A percentile compares a stretch with the other conserved stretches of the same genome.
Evolutionary conservation across 768 basidiomycete species (phyloP).

Genomic region (Candolleomyces aberdarensis): DNA sequence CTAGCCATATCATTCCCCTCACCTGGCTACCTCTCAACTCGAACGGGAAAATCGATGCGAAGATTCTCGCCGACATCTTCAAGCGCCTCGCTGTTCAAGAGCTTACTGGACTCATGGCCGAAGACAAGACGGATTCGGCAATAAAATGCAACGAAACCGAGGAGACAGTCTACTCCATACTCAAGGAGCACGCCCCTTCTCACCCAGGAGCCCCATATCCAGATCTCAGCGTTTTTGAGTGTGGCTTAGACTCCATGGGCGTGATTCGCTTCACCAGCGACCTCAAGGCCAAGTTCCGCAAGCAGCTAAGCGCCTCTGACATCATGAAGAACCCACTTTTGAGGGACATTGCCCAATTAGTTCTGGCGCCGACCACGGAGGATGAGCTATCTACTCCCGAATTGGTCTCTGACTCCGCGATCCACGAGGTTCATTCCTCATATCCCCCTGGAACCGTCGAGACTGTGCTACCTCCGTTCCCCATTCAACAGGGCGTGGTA

Average conservation of each 20-base stretch:
- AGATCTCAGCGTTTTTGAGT: constrained; percentile 28
- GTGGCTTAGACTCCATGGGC: constrained; percentile 29
- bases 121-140: constrained; percentile 1
- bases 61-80: constrained; percentile 30
- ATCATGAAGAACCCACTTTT: constrained; percentile 28
- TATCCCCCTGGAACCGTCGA: constrained; percentile 19
- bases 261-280: constrained; percentile 25
- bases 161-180: constrained; percentile 18
- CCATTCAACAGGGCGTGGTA: constrained; percentile 46
- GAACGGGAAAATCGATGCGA: constrained; percentile 35
- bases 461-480: constrained; percentile 36
- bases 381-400: background rate
- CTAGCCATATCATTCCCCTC: constrained; percentile 47
- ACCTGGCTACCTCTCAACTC: constrained; percentile 44
- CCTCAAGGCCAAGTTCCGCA: constrained; percentile 18
- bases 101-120: constrained; percentile 19
- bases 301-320: constrained; percentile 21
- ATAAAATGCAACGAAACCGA: constrained; percentile 15
- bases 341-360: constrained; percentile 18
- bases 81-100: constrained; percentile 20
- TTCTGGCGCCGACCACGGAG: constrained; percentile 1
- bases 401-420: background rate
- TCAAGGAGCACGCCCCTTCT: constrained; percentile 18
- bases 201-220: constrained; percentile 17
- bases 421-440: constrained; percentile 11